Conservation (phyloP, 139 green algal genomes). For the Deuterostichococcus epilithicus region DNA sequence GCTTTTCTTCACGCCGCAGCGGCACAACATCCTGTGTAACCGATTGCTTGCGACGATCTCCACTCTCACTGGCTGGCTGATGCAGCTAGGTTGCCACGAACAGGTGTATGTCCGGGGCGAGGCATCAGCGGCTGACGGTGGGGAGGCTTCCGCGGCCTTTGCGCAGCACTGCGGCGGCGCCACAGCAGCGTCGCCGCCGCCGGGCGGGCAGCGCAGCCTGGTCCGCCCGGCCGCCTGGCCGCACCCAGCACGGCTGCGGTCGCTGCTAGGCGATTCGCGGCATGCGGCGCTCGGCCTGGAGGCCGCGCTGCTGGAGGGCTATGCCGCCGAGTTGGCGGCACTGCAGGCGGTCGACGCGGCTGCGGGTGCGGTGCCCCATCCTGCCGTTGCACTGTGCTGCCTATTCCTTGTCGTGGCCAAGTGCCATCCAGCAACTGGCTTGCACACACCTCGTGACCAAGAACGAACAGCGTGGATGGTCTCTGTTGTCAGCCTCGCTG, state of each 20-base stretch:
- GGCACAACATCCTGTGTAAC: too few species aligned
- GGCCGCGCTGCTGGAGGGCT: conserved; percentile 19
- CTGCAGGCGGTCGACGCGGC: not conserved
- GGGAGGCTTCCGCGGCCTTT: conserved; percentile 9
- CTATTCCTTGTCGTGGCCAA: too few species aligned
- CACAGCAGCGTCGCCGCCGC: conserved; percentile 3
- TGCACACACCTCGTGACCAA: too few species aligned
- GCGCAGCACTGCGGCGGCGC: not conserved
- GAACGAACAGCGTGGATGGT: too few species aligned
- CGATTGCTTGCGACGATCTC: too few species aligned
- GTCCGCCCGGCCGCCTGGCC: conserved; percentile 34
- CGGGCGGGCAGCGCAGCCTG: conserved; percentile 1
- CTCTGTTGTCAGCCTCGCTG: too few species aligned
- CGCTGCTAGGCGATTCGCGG: conserved; percentile 17
- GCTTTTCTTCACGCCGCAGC: too few species aligned
- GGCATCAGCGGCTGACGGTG: not conserved
- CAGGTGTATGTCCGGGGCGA: conserved; percentile 35
- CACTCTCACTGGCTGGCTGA: too few species aligned
- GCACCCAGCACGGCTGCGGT: not conserved
- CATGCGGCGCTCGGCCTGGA: conserved; percentile 30
- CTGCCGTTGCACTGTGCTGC: too few species aligned
- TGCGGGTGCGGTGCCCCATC: not conserved
- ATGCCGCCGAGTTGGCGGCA: conserved; percentile 8
- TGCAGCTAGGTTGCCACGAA: not conserved
- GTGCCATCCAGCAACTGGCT: too few species aligned